Conservation (phyloP, 371 early-diverging fungal species). For the Apophysomyces variabilis region DNA sequence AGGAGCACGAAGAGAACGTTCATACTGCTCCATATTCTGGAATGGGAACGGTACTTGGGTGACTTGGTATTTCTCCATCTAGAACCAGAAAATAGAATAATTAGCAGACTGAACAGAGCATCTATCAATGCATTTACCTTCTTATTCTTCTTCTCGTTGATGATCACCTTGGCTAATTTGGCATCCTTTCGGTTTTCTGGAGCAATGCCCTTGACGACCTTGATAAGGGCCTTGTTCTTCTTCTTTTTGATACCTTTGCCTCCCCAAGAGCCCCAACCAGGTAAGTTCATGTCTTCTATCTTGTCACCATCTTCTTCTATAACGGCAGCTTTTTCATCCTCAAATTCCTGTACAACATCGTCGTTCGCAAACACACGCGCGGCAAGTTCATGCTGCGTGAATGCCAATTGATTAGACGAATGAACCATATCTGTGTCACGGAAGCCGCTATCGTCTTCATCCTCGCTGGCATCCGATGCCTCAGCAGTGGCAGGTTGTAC, state of each 20-base stretch:
- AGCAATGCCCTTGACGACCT: conserved; percentile 70
- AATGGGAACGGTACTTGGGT: conserved; percentile 85
- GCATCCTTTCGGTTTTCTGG: conserved; percentile 77
- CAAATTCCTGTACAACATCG: conserved; percentile 88
- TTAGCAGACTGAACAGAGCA: background rate
- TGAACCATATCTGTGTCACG: conserved; percentile 48
- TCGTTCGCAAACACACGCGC: conserved; percentile 94
- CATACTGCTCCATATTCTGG: conserved; percentile 86
- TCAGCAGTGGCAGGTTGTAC: background rate
- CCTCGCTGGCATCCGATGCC: conserved; percentile 17
- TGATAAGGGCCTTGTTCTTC: conserved; percentile 64
- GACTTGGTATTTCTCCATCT: conserved; percentile 76
- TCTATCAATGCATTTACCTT: conserved; percentile 55
- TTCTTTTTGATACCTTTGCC: conserved; percentile 72
- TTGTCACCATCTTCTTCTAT: conserved; percentile 78
- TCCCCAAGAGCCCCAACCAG: conserved; percentile 96
- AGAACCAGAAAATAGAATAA: conserved; percentile 12
- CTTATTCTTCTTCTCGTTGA: conserved; percentile 84
- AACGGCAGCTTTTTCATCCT: conserved; percentile 75
- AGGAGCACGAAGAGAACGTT: conserved; percentile 80
- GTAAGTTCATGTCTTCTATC: conserved; percentile 82
- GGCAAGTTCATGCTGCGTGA: conserved; percentile 86
- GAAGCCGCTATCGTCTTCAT: conserved; percentile 36
- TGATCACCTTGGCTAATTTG: conserved; percentile 86
- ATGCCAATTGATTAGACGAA: conserved; percentile 54